These are phyloP conservation scores for Zygosaccharomyces bisporus DNA, from an alignment of 805 yeast species.

Conservation along the genomic window DNA sequence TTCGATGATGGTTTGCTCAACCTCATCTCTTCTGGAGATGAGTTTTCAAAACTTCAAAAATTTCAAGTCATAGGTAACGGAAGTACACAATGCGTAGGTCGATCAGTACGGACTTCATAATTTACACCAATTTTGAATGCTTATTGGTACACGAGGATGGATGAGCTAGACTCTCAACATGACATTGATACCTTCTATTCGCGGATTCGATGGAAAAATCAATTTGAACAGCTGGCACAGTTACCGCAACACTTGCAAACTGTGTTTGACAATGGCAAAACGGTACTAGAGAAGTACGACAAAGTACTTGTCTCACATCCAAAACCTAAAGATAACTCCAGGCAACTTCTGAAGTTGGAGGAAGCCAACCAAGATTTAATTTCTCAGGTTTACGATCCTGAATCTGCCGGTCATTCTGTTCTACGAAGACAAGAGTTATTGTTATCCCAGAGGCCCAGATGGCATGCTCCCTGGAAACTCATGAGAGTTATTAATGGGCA, in stretches of 20 bases:
- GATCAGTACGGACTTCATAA: too few species aligned
- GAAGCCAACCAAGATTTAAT: slow-evolving; percentile 7
- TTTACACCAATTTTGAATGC: too few species aligned
- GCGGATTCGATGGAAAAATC: slow-evolving; percentile 30
- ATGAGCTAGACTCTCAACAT: slow-evolving; percentile 8
- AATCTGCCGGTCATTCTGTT: slow-evolving; percentile 16
- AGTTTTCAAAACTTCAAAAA: slow-evolving; percentile 9
- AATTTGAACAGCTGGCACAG: slow-evolving; percentile 24
- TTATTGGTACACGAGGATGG: slow-evolving; percentile 4
- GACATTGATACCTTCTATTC: slow-evolving; percentile 31
- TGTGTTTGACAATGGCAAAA: slow-evolving; percentile 23
- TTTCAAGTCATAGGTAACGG: slow-evolving; percentile 11
- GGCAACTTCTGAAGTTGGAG: slow-evolving; percentile 10
- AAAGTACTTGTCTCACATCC: neutral
- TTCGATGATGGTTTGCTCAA: too few species aligned
- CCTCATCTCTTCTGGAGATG: slow-evolving; percentile 1
- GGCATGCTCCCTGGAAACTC: slow-evolving; percentile 70
- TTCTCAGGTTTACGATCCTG: slow-evolving; percentile 9
- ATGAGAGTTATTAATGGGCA: slow-evolving; percentile 81
- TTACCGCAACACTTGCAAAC: slow-evolving; percentile 34
- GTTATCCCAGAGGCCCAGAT: slow-evolving; percentile 30
- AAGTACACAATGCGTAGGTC: too few species aligned
- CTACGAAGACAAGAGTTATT: slow-evolving; percentile 24
- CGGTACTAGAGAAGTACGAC: slow-evolving; percentile 18
- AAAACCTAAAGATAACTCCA: neutral